A percentile compares a stretch with the other conserved stretches of the same genome.
phyloP scores from a whole-genome alignment of 2,329 filamentous ascomycete genomes.

The Trichoderma guizhouense region DNA sequence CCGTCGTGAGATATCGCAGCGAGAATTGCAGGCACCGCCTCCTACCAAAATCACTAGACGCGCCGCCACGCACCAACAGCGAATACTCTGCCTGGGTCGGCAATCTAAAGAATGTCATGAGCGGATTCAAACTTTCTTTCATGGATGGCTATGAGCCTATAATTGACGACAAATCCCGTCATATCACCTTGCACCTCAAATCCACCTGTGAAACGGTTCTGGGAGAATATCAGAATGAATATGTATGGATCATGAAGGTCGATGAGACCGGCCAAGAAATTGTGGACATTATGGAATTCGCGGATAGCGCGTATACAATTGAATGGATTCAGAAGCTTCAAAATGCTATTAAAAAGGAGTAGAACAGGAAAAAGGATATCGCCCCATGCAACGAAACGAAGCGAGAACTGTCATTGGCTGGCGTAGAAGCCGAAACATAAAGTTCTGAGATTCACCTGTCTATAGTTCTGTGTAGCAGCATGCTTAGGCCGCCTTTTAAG shows the following conservation, averaged over 20 bases:
- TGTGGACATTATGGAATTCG: background rate
- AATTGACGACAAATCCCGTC: background rate
- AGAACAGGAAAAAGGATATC: background rate
- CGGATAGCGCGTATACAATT: background rate
- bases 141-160: background rate
- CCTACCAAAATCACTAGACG: background rate
- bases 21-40: background rate
- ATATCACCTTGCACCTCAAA: background rate
- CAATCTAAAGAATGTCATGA: background rate
- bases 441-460: fast-evolving
- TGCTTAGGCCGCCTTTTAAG: background rate
- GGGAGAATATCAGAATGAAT: background rate
- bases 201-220: background rate
- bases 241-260: background rate
- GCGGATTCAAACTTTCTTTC: background rate
- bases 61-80: background rate
- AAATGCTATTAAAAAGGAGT: background rate
- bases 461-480: background rate
- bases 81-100: background rate
- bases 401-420: background rate
- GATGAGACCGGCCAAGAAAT: background rate
- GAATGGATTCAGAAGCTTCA: background rate
- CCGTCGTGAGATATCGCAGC: background rate
- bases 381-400: background rate
- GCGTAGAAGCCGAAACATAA: background rate